These are phyloP conservation scores for Salvia hispanica DNA, from an alignment of 257 asterid genomes.

Conservation along the genomic window DNA sequence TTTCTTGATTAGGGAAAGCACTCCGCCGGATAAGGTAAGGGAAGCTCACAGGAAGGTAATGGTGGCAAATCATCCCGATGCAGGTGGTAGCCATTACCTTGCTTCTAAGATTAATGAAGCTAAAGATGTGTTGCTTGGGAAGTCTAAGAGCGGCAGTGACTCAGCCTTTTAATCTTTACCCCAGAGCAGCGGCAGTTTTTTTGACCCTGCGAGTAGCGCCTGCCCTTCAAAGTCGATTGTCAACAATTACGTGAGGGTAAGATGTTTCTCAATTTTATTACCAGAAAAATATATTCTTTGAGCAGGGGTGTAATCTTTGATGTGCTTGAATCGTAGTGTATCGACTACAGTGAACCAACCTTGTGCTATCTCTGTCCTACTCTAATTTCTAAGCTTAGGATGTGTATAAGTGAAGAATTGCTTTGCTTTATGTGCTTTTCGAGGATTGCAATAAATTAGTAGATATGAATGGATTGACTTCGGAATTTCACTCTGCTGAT, in stretches of 20 bases:
- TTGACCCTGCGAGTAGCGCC: conserved; percentile 20
- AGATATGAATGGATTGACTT: not conserved
- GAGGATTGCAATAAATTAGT: not conserved
- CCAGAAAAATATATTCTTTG: conserved; percentile 21
- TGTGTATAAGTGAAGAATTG: conserved; percentile 25
- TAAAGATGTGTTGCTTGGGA: conserved; percentile 73
- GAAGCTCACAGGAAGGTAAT: conserved; percentile 93
- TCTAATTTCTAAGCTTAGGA: conserved; percentile 12
- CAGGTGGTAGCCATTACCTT: conserved; percentile 93
- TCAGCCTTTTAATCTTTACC: conserved; percentile 58
- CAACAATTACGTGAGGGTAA: not conserved
- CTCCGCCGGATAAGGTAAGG: conserved; percentile 66
- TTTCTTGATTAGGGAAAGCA: conserved; percentile 60
- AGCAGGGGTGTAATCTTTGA: conserved; percentile 16
- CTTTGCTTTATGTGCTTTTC: conserved; percentile 7
- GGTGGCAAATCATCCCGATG: conserved; percentile 97
- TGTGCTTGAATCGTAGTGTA: conserved; percentile 19
- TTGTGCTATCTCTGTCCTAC: conserved; percentile 21
- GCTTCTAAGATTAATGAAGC: conserved; percentile 93
- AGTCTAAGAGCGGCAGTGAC: conserved; percentile 52
- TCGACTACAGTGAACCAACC: not conserved
- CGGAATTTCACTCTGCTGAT: not conserved
- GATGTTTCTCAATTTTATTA: not conserved
- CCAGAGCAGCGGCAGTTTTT: conserved; percentile 19
- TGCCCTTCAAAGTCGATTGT: not conserved